Percentiles rank a stretch among this genome's conserved stretches.
Evolutionary conservation across 2,329 filamentous ascomycete species (phyloP).

Genomic region (Penicillium sp.): DNA sequence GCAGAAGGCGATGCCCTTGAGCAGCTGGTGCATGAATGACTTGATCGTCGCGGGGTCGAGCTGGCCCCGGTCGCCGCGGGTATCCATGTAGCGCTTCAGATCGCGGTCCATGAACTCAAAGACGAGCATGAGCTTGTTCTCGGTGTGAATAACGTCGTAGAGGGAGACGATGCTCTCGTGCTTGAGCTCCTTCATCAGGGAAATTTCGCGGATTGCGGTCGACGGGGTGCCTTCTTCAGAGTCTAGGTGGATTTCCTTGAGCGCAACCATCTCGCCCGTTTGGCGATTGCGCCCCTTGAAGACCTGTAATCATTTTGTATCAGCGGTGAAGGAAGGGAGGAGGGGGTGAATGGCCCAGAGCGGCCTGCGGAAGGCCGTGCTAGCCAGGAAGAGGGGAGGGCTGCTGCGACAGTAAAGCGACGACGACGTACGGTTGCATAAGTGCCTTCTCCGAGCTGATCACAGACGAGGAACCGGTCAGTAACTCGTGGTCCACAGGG

Average conservation of each 20-base stretch:
- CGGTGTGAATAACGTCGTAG: slow-evolving; percentile 98
- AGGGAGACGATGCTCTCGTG: slow-evolving; percentile 98
- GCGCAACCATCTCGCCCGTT: slow-evolving; percentile 91
- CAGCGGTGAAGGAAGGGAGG: slow-evolving; percentile 16
- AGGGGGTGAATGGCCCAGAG: neutral
- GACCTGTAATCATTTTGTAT: slow-evolving; percentile 60
- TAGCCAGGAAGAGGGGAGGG: neutral
- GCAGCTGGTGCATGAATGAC: slow-evolving; percentile 97
- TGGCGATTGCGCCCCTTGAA: slow-evolving; percentile 98
- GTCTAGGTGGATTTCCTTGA: slow-evolving; percentile 99
- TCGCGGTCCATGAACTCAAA: slow-evolving; percentile 99
- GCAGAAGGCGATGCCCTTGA: slow-evolving; percentile 95
- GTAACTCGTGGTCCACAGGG: neutral
- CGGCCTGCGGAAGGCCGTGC: neutral
- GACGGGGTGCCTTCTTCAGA: slow-evolving; percentile 97
- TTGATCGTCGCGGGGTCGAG: slow-evolving; percentile 91
- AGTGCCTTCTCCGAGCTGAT: slow-evolving; percentile 85
- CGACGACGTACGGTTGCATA: slow-evolving; percentile 80
- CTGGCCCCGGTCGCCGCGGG: slow-evolving; percentile 82
- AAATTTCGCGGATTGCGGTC: slow-evolving; percentile 97
- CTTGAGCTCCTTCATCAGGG: slow-evolving; percentile 98
- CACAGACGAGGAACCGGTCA: slow-evolving; percentile 31
- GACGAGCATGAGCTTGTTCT: slow-evolving; percentile 99
- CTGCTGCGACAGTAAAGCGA: slow-evolving; percentile 2
- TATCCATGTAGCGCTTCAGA: slow-evolving; percentile 98